Evolutionary conservation across 1,139 yeast species (phyloP), one percentile per base, ranked within the genome.

Genomic region (Saccharomyces hybrid): DNA sequence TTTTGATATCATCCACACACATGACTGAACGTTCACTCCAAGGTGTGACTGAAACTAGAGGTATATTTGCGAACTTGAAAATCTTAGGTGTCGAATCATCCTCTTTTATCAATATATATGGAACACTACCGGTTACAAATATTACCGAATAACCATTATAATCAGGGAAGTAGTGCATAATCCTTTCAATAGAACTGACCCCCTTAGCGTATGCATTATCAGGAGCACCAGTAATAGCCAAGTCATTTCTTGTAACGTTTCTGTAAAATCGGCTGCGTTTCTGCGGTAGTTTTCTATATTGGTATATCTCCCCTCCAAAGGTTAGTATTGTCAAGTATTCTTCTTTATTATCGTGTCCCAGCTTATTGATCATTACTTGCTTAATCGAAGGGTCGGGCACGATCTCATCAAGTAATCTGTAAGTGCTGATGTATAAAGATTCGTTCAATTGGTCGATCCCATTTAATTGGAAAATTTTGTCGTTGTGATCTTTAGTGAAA

Each of bases 381-480:
- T 85, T 86, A 56, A 87, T 81, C 48, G 80, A 80, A 1, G 93
- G 91, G 71, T 86, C 93, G 7, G 89, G 89, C 21, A 75, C 72
- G 24, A 82, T 77, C 28, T 81, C 80, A 44, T 79, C 80, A 38
- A 78, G 78, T 5, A 79, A 76, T 57, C 82, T 85, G 71, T 84
- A 86, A 48, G 79, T 75, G 8, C 79, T 80, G 21, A 86, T 71
- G 27, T 72, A 73, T 34, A 84, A 70, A 48, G 71, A 72, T 56
- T 83, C 86, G 2, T 82, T 75, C 58, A 85, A 76, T 54, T 78
- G 81, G 58, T 80, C 82, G 19, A 84, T 77, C 51, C 82, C 80
- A 56, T 80, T 78, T 54, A 86, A 73, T 66, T 86, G 90, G 60
- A 76, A 84, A 51, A 88, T 84, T 57, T 79, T 77, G 63, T 84